Evolutionary conservation across 2,329 filamentous ascomycete species (phyloP).

Genomic region (Sarocladium brachiariae): DNA sequence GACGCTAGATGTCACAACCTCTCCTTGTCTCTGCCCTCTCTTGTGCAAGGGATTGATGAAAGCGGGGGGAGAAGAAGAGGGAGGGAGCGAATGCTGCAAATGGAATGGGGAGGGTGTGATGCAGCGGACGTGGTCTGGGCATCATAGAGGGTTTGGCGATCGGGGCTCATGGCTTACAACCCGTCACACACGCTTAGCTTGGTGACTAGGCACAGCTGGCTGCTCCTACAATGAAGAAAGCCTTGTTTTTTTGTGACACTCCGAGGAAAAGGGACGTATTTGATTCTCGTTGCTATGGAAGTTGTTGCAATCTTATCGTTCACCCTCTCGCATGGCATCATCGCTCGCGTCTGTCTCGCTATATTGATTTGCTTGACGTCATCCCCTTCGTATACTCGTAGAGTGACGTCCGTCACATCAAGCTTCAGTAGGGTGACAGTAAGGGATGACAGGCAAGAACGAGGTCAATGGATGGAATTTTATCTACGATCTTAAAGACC

Average conservation of each 20-base stretch:
- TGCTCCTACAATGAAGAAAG: no score
- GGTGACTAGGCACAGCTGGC: no score
- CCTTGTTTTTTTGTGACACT: no score
- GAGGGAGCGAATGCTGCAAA: neutral
- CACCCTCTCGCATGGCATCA: no score
- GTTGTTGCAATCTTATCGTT: no score
- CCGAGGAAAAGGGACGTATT: neutral
- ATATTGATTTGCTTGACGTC: neutral
- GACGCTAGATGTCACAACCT: neutral
- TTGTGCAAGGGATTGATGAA: neutral
- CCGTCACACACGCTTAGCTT: no score
- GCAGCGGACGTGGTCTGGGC: constrained; percentile 2
- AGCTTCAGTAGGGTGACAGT: neutral
- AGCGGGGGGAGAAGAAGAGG: neutral
- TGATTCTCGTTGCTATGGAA: no score
- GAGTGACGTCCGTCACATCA: neutral
- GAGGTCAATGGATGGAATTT: no score
- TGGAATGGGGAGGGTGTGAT: constrained; percentile 3
- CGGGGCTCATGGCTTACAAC: neutral
- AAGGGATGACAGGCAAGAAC: neutral
- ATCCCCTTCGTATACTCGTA: no score
- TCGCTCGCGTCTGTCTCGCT: neutral
- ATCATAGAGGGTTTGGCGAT: constrained; percentile 7
- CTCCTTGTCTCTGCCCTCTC: neutral
- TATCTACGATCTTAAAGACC: constrained; percentile 1